A percentile compares a stretch with the other conserved stretches of the same genome.
These are phyloP conservation scores for Dioscorea dumetorum DNA, from an alignment of 106 monocot species.

Conservation along the genomic window DNA sequence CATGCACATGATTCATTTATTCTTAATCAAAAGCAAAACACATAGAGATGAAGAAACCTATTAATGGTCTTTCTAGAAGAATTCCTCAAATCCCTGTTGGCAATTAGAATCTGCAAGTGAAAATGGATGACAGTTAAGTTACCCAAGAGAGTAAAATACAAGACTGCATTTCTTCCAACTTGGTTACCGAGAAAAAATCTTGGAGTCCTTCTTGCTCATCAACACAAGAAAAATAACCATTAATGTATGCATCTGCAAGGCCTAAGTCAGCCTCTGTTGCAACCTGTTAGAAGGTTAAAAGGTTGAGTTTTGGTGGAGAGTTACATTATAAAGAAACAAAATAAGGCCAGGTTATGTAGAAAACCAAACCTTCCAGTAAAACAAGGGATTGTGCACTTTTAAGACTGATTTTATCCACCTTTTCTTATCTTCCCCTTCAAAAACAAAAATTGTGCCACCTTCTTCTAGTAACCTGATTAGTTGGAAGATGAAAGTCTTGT, in stretches of 20 bases:
- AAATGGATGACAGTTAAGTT: neutral
- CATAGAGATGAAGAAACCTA: neutral
- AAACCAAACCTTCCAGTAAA: conserved; percentile 91
- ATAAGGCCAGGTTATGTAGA: neutral
- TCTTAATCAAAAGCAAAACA: too few relatives aligned
- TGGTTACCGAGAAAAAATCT: conserved; percentile 57
- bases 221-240: conserved; percentile 77
- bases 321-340: neutral
- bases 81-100: conserved; percentile 59
- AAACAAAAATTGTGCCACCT: conserved; percentile 74
- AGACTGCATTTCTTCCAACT: too few relatives aligned
- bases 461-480: conserved; percentile 78
- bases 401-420: conserved; percentile 46
- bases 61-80: conserved; percentile 17
- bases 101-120: conserved; percentile 69
- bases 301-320: neutral
- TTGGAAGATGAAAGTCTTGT: neutral
- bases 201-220: conserved; percentile 82
- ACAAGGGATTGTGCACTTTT: conserved; percentile 69
- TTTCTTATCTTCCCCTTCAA: conserved; percentile 43
- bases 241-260: conserved; percentile 93
- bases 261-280: conserved; percentile 94
- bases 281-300: conserved; percentile 35
- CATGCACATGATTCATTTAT: too few relatives aligned
- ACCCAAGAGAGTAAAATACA: too few relatives aligned